A percentile compares a stretch with the other conserved stretches of the same genome.
Evolutionary conservation across 2,329 filamentous ascomycete species (phyloP).

Genomic region (Cucurbitaria berberidis): DNA sequence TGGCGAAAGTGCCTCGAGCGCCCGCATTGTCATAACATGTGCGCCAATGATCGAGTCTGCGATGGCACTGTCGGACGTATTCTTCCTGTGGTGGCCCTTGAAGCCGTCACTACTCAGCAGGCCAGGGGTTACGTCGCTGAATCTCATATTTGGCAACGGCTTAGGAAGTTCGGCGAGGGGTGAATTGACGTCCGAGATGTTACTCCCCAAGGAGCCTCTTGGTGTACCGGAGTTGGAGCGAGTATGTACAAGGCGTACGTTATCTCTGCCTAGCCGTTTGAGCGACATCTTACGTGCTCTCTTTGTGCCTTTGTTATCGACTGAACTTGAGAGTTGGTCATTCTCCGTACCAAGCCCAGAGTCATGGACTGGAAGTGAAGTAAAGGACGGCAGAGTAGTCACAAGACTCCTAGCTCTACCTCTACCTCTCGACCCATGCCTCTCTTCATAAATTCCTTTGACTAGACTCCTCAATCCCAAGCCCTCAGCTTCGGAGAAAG

Average conservation of each 20-base stretch:
- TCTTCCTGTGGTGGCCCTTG: slow-evolving; percentile 20
- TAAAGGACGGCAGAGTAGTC: slow-evolving; percentile 22
- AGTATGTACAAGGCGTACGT: slow-evolving; percentile 31
- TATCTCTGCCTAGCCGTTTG: slow-evolving; percentile 26
- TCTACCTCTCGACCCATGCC: slow-evolving; percentile 9
- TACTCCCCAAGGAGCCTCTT: slow-evolving; percentile 22
- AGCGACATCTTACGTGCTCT: slow-evolving; percentile 33
- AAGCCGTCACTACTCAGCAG: slow-evolving; percentile 2
- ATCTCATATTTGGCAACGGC: slow-evolving; percentile 5
- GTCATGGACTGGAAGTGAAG: slow-evolving; percentile 13
- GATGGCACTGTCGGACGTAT: slow-evolving; percentile 32
- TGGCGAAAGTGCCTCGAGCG: slow-evolving; percentile 31
- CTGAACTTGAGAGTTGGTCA: background rate
- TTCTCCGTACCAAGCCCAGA: slow-evolving; percentile 7
- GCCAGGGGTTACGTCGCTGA: background rate
- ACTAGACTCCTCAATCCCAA: slow-evolving; percentile 9
- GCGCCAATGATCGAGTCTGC: slow-evolving; percentile 40
- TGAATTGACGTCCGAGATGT: slow-evolving; percentile 7
- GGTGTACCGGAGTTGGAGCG: slow-evolving; percentile 25
- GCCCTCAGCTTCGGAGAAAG: slow-evolving; percentile 8
- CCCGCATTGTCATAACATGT: slow-evolving; percentile 37
- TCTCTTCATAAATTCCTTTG: background rate
- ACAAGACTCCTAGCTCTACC: slow-evolving; percentile 19
- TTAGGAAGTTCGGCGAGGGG: slow-evolving; percentile 9
- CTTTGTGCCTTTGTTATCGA: slow-evolving; percentile 8